Percentiles rank a stretch among this genome's conserved stretches.
Conservation (phyloP, 768 basidiomycete genomes). For the Multifurca ochricompacta region DNA sequence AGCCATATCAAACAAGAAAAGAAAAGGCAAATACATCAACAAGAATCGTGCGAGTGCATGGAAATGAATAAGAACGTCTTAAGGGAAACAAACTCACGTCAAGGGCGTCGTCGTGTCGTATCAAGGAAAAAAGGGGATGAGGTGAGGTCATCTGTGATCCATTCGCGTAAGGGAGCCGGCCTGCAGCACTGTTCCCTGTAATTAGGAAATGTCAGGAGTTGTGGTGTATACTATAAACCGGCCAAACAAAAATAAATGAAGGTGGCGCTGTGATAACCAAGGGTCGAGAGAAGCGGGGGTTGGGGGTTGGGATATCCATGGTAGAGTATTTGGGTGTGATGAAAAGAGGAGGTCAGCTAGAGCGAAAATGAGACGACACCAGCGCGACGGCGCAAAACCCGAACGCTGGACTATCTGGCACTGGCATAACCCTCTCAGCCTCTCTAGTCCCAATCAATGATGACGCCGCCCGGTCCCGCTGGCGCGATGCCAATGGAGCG, state of each 20-base stretch:
- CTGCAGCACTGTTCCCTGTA: constrained; percentile 3
- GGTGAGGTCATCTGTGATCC: neutral
- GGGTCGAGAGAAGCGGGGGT: neutral
- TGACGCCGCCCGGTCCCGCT: constrained; percentile 57
- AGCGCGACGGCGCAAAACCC: too few relatives aligned
- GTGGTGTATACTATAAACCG: neutral
- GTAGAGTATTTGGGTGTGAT: neutral
- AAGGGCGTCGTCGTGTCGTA: neutral
- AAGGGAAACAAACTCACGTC: neutral
- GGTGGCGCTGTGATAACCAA: constrained; percentile 8
- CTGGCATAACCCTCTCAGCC: neutral
- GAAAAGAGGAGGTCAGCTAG: too few relatives aligned
- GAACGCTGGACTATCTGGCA: neutral
- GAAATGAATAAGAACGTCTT: constrained; percentile 12
- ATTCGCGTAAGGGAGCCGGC: neutral
- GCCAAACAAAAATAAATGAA: neutral
- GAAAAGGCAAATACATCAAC: neutral
- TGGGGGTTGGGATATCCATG: constrained; percentile 7
- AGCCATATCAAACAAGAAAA: neutral
- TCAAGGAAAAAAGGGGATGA: neutral
- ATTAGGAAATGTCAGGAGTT: neutral
- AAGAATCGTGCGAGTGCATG: constrained; percentile 8
- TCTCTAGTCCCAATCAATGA: constrained; percentile 59
- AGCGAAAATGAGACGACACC: too few relatives aligned
- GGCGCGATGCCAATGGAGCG: constrained; percentile 65